phyloP scores from a whole-genome alignment of 75 land plant species.

The Adiantum capillusveneris region DNA sequence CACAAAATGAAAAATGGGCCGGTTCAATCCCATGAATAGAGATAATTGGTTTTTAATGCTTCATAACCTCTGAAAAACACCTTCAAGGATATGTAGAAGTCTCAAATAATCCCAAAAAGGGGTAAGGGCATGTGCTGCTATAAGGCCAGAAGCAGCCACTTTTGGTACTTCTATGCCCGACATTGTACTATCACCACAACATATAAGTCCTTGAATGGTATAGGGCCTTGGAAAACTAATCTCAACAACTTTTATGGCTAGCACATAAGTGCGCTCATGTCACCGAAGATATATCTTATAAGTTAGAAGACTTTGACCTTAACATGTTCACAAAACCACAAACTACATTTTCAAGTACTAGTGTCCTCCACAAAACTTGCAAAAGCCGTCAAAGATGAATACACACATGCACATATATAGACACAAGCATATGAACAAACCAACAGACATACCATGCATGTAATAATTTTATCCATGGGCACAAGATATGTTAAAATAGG shows the following conservation, averaged over 20 bases:
- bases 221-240: constrained; percentile 23
- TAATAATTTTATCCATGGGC: too few relatives aligned
- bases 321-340: constrained; percentile 16
- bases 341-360: constrained; percentile 26
- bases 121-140: constrained; percentile 29
- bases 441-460: too few relatives aligned
- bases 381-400: not conserved
- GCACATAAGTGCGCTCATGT: constrained; percentile 20
- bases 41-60: too few relatives aligned
- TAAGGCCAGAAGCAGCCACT: constrained; percentile 32
- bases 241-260: constrained; percentile 27
- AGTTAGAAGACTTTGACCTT: constrained; percentile 27
- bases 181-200: constrained; percentile 34
- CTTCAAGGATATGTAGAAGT: constrained; percentile 14
- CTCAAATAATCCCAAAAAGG: constrained; percentile 24
- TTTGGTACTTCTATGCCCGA: constrained; percentile 41
- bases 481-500: too few relatives aligned
- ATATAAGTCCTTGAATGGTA: constrained; percentile 22
- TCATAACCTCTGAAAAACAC: too few relatives aligned
- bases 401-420: too few relatives aligned
- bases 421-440: too few relatives aligned
- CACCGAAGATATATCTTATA: constrained; percentile 27
- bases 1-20: too few relatives aligned
- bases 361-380: constrained; percentile 22
- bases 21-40: too few relatives aligned